Evolutionary conservation across 164 flowering plant genomes (phyloP), one percentile per base, ranked within the genome.

Genomic region (Magnolia kwangsiensis): DNA sequence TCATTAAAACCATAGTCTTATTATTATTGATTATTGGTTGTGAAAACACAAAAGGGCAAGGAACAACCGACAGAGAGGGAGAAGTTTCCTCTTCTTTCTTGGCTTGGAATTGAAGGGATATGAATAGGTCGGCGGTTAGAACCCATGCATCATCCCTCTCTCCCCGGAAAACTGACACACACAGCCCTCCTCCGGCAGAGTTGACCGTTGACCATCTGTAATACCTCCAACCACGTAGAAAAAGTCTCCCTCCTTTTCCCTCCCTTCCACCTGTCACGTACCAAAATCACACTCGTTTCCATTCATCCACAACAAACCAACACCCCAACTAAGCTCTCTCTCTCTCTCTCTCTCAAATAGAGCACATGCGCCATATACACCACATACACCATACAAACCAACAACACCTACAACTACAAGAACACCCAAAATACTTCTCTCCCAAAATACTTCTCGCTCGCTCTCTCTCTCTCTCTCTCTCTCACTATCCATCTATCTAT

Each of bases 101-200:
- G 85, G 88, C 86, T 86, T 89, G 85, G 88, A 87, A 84, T 87
- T 83, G 89, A 87, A 90, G 89, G 84, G 86, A 85, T 72, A 86
- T 82, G 85, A 86, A 87, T 85, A 84, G 83, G 77, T 79, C 79
- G 83, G 83, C 81, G 82, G 87, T 83, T 85, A 80, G 79, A 83
- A 85, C 82, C 82, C 78, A 82, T 76, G 68, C 71, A 45, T 65
- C 77, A 65, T 72, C 59, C 68, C 75, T 72, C 82, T 65, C 65
- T 21, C 71, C 37, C 75, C 10, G 72, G 75, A 75, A 75, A 76
- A 74, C 72, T 74, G 68, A 37, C 61, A 50, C 27, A 59, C 27
- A 37, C 63, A 67, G 66, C 37, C 65, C 67, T 31, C 82, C 79
- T 77, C 82, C 82, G 74, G 64, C 75, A 78, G 29, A 76, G 67